A percentile compares a stretch with the other conserved stretches of the same genome.
These are phyloP conservation scores for Balansia obtecta DNA, from an alignment of 2,329 filamentous ascomycete genomes.

Conservation along the genomic window DNA sequence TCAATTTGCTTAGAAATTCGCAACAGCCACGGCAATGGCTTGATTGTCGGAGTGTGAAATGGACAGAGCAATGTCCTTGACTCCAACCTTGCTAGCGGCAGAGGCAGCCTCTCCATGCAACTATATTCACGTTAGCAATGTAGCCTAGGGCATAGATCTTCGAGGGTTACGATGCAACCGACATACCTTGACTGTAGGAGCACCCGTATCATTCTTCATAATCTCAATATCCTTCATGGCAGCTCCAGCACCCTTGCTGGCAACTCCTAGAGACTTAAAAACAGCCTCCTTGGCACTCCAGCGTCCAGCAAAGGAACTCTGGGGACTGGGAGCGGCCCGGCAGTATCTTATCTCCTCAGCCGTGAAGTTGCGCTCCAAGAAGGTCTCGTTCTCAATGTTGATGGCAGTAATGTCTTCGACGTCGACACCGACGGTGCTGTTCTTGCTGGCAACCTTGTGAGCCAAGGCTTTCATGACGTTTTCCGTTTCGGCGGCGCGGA, in stretches of 20 bases:
- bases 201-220: constrained; percentile 64
- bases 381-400: constrained; percentile 89
- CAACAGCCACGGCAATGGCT: constrained; percentile 86
- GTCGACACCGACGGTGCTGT: constrained; percentile 83
- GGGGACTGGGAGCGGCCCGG: constrained; percentile 61
- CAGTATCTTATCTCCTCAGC: constrained; percentile 76
- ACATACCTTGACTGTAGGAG: constrained; percentile 74
- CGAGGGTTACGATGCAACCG: constrained; percentile 18
- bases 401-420: constrained; percentile 80
- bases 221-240: constrained; percentile 94
- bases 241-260: constrained; percentile 78
- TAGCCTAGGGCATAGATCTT: neutral
- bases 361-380: constrained; percentile 92
- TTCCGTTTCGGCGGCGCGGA: constrained; percentile 50
- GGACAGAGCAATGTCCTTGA: constrained; percentile 82
- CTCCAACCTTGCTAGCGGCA: constrained; percentile 73
- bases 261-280: constrained; percentile 89
- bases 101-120: constrained; percentile 74
- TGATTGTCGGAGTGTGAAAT: constrained; percentile 94
- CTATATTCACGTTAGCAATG: constrained; percentile 38
- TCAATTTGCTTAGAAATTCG: constrained; percentile 48
- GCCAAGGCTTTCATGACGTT: constrained; percentile 70
- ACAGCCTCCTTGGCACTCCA: constrained; percentile 99
- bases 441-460: constrained; percentile 37
- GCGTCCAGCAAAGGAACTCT: constrained; percentile 84